These are phyloP conservation scores for Pseudognaphalium luteoalbum DNA, from an alignment of 129 eudicot species.

Conservation along the genomic window DNA sequence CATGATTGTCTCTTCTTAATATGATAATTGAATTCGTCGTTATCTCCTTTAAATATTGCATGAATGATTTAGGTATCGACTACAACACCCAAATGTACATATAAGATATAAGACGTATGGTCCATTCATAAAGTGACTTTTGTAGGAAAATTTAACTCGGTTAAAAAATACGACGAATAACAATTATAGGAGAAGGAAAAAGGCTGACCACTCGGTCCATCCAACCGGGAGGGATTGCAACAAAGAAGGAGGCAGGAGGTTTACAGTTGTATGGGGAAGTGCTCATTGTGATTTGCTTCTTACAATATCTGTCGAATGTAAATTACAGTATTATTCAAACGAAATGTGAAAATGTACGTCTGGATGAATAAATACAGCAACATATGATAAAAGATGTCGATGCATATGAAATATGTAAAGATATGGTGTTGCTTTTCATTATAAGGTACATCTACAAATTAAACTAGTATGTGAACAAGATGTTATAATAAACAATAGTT, in stretches of 20 bases:
- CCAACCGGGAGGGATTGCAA: conserved; percentile 14
- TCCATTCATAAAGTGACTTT: conserved; percentile 7
- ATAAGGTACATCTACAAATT: too few species aligned
- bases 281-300: neutral
- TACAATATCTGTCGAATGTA: neutral
- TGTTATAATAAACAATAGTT: too few species aligned
- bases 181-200: neutral
- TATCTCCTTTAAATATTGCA: conserved; percentile 3
- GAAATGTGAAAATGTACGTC: too few species aligned
- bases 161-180: neutral
- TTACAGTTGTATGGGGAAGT: neutral
- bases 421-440: too few species aligned
- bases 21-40: neutral
- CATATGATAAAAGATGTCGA: too few species aligned
- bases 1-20: conserved; percentile 14
- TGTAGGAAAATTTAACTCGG: neutral
- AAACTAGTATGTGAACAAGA: too few species aligned
- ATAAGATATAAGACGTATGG: neutral
- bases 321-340: too few species aligned
- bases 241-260: conserved; percentile 18
- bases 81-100: conserved; percentile 12
- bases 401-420: too few species aligned
- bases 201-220: conserved; percentile 1
- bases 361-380: too few species aligned
- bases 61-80: conserved; percentile 25